Evolutionary conservation across 2,329 filamentous ascomycete species (phyloP).

Genomic region (Fusarium sp.): DNA sequence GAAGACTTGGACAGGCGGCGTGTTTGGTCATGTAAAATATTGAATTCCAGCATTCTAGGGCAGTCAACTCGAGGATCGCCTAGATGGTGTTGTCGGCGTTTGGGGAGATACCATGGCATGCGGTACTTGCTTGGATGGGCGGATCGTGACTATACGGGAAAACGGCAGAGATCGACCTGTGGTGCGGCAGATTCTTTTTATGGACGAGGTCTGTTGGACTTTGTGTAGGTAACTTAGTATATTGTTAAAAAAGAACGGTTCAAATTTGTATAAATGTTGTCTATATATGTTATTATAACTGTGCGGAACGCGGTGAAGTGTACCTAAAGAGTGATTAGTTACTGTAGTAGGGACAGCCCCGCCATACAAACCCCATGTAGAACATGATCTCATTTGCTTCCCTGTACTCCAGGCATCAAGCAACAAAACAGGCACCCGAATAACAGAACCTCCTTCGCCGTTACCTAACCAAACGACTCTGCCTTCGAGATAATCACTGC

Average conservation of each 20-base stretch:
- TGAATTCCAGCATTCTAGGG: slow-evolving; percentile 53
- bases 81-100: slow-evolving; percentile 57
- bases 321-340: background rate
- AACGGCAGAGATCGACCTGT: slow-evolving; percentile 38
- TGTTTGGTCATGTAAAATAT: slow-evolving; percentile 54
- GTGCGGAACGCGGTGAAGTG: slow-evolving; percentile 13
- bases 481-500: background rate
- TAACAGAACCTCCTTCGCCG: slow-evolving; percentile 4
- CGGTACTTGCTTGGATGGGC: slow-evolving; percentile 45
- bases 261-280: background rate
- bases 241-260: slow-evolving; percentile 28
- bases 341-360: slow-evolving; percentile 36
- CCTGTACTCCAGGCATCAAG: slow-evolving; percentile 31
- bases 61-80: slow-evolving; percentile 49
- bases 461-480: slow-evolving; percentile 4
- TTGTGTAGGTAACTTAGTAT: slow-evolving; percentile 27
- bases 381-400: slow-evolving; percentile 50
- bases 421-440: slow-evolving; percentile 42
- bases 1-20: slow-evolving; percentile 44
- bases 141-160: slow-evolving; percentile 42
- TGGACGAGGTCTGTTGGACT: slow-evolving; percentile 33
- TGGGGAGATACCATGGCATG: slow-evolving; percentile 57
- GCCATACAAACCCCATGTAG: slow-evolving; percentile 46
- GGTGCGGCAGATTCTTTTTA: slow-evolving; percentile 36
- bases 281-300: background rate